phyloP scores from a whole-genome alignment of 2,329 filamentous ascomycete species.

The Ophiostoma australiae region DNA sequence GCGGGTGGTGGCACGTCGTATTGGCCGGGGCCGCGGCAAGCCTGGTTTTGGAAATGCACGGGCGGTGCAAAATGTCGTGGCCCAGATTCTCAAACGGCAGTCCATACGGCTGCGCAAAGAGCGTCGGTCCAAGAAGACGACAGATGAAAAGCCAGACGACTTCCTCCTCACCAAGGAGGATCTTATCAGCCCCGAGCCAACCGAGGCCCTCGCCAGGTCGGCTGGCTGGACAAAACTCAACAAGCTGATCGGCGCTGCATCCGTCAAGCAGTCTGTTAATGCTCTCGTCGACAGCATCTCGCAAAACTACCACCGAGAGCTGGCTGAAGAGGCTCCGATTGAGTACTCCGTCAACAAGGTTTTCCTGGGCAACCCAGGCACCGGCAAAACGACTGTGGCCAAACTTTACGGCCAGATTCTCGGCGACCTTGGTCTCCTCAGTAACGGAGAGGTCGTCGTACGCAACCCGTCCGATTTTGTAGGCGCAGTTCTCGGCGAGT shows the following conservation, averaged over 20 bases:
- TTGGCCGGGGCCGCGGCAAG: slow-evolving; percentile 58
- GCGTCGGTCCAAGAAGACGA: slow-evolving; percentile 35
- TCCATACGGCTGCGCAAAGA: slow-evolving; percentile 49
- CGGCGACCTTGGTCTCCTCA: slow-evolving; percentile 61
- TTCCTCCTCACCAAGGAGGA: slow-evolving; percentile 60
- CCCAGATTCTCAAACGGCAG: slow-evolving; percentile 54
- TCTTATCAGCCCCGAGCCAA: slow-evolving; percentile 64
- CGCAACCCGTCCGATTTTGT: slow-evolving; percentile 74
- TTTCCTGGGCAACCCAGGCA: slow-evolving; percentile 68
- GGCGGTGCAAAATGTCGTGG: slow-evolving; percentile 57
- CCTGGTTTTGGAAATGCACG: slow-evolving; percentile 71
- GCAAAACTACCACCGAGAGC: slow-evolving; percentile 61
- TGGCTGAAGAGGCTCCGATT: slow-evolving; percentile 55
- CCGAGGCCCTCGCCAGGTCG: slow-evolving; percentile 46
- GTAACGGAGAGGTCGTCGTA: slow-evolving; percentile 63
- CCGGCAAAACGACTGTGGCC: slow-evolving; percentile 70
- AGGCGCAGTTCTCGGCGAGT: slow-evolving; percentile 57
- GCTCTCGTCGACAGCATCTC: slow-evolving; percentile 57
- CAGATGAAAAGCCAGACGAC: slow-evolving; percentile 57
- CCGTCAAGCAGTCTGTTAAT: slow-evolving; percentile 59
- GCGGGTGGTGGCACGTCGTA: slow-evolving; percentile 56
- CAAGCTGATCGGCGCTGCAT: slow-evolving; percentile 51
- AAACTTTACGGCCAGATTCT: slow-evolving; percentile 67
- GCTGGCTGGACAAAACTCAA: slow-evolving; percentile 55
- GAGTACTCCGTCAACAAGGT: slow-evolving; percentile 62